Evolutionary conservation across 495 filamentous ascomycete genomes (phyloP), one percentile per base, ranked within the genome.

Genomic region (Neurospora sp.): DNA sequence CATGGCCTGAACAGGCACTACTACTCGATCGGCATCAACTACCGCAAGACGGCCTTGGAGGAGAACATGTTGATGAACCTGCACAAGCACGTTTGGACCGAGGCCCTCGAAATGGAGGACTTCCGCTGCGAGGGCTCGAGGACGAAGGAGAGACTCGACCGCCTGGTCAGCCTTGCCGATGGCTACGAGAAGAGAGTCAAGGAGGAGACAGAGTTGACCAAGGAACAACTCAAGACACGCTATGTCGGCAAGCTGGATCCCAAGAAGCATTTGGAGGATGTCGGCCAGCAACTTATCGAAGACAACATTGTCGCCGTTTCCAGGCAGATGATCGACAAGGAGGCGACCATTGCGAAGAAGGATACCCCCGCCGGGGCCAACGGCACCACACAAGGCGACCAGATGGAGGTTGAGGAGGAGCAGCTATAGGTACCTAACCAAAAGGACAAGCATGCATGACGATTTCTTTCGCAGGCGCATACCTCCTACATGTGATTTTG

Each of bases 11-110:
- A 99, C 85, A 86, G 96, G 72, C 96, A 99, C 84, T 99, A 99
- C 86, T 99, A 99, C 85, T 97, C 93, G 78, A 98, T 99, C 77
- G 95, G 88, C 53, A 98, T 99, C 85, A 94, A 96, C 82, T 99
- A 99, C 84, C 88, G 96, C 75, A 99, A 99, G 86, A 97, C 96
- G 1, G 96, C 93, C 3, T 85, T 99, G 69, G 96, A 99, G 83
- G 96, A 99, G 85, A 98, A 97, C 82, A 98, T 99, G 96, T 82
- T 99, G 78, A 99, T 99, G 96, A 99, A 98, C 78, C 84, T 99
- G 73, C 96, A 99, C 85, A 99, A 99, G 87, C 94, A 97, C 72
- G 94, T 97, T 61, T 99, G 96, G 96, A 99, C 96, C 5, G 96
- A 99, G 81, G 96, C 94, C 11, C 82, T 99, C 77, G 89, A 96